Evolutionary conservation across 345 rosid species (phyloP).

Genomic region (Citrus reticulata): DNA sequence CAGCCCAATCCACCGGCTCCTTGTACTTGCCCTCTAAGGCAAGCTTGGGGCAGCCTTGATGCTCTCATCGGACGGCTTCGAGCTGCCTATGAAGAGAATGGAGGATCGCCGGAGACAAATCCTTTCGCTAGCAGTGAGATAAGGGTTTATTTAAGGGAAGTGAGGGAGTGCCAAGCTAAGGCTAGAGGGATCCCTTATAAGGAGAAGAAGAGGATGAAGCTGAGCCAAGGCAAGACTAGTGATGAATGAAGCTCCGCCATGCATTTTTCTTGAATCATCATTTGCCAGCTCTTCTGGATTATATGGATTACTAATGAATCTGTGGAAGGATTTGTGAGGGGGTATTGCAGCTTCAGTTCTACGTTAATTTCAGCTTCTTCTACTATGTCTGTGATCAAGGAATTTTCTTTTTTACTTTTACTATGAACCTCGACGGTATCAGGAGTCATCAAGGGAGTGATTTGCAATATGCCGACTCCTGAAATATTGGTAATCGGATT

Average conservation of each 20-base stretch:
- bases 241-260: conserved; percentile 43
- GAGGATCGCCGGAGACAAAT: conserved; percentile 75
- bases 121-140: conserved; percentile 78
- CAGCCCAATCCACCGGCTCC: conserved; percentile 93
- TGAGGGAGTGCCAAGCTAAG: conserved; percentile 75
- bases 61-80: conserved; percentile 88
- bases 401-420: too few species aligned
- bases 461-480: not conserved
- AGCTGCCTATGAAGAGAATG: conserved; percentile 89
- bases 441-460: not conserved
- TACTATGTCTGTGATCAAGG: not conserved
- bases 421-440: too few species aligned
- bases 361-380: conserved; percentile 6
- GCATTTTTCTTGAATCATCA: conserved; percentile 35
- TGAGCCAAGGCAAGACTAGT: conserved; percentile 21
- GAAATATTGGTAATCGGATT: not conserved
- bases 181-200: conserved; percentile 85
- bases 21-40: conserved; percentile 78
- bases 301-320: conserved; percentile 5
- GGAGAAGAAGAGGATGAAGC: conserved; percentile 70
- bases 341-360: not conserved
- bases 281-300: not conserved
- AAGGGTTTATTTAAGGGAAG: conserved; percentile 70
- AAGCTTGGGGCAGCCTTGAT: conserved; percentile 94
- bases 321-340: not conserved